Conservation (phyloP, 495 filamentous ascomycete genomes). For the Xylaria castorea region DNA sequence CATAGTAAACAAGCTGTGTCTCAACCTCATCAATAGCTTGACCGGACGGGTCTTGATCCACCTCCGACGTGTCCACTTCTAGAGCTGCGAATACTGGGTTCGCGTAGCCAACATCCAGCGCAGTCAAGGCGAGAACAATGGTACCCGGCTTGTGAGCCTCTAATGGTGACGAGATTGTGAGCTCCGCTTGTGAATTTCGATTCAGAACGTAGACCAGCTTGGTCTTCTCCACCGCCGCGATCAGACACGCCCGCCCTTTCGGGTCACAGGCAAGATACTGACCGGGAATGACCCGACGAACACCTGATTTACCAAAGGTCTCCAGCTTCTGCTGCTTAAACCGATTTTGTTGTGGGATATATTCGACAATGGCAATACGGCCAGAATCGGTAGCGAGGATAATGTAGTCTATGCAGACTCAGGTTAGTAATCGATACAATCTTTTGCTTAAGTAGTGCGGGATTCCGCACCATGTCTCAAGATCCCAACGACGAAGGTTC, state of each 20-base stretch:
- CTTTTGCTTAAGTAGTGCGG: slow-evolving; percentile 18
- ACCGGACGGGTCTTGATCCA: slow-evolving; percentile 89
- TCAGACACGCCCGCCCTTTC: slow-evolving; percentile 91
- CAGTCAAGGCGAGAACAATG: slow-evolving; percentile 83
- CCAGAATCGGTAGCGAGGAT: slow-evolving; percentile 95
- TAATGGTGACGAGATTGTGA: slow-evolving; percentile 96
- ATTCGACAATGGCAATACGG: slow-evolving; percentile 92
- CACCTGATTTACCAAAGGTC: slow-evolving; percentile 97
- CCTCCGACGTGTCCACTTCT: slow-evolving; percentile 90
- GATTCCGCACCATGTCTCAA: slow-evolving; percentile 38
- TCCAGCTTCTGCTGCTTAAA: slow-evolving; percentile 92
- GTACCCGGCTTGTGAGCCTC: slow-evolving; percentile 97
- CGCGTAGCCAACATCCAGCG: slow-evolving; percentile 93
- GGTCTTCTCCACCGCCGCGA: slow-evolving; percentile 96
- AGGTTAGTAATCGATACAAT: slow-evolving; percentile 69
- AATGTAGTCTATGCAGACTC: slow-evolving; percentile 79
- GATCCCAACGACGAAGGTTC: slow-evolving; percentile 53
- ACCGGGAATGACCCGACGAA: slow-evolving; percentile 90
- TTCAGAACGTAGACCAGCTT: slow-evolving; percentile 99
- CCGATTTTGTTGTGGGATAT: slow-evolving; percentile 81
- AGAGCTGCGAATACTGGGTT: slow-evolving; percentile 95
- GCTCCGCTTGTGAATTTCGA: slow-evolving; percentile 89
- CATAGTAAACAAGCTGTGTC: slow-evolving; percentile 94
- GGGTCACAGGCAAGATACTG: slow-evolving; percentile 95
- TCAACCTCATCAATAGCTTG: slow-evolving; percentile 81